Evolutionary conservation across 805 yeast species (phyloP).

Genomic region (Starmerella scarabaei): DNA sequence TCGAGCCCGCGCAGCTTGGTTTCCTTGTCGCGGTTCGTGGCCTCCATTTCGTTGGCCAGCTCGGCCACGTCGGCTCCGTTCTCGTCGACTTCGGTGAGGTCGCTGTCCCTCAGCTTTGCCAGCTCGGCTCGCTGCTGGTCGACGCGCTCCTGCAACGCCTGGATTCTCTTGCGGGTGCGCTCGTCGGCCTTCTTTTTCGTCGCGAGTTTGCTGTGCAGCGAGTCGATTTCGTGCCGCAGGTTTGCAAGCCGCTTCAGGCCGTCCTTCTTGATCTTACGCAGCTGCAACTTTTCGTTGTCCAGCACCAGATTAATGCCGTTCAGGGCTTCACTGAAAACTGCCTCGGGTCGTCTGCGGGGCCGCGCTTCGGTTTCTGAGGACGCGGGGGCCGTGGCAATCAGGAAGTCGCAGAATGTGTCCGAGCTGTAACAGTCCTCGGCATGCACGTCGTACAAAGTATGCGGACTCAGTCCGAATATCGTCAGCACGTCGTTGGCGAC

Average conservation of each 20-base stretch:
- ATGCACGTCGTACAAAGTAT: conserved; percentile 4
- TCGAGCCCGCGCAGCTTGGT: conserved; percentile 9
- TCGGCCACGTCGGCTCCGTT: neutral
- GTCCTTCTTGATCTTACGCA: conserved; percentile 13
- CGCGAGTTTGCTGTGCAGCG: conserved; percentile 5
- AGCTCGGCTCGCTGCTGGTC: conserved; percentile 12
- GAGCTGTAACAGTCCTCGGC: too few species aligned
- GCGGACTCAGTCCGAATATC: conserved; percentile 5
- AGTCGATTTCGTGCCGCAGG: conserved; percentile 11
- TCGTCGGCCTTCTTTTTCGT: conserved; percentile 14
- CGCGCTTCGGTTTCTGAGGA: neutral
- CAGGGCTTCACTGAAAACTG: conserved; percentile 4
- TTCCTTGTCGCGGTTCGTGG: conserved; percentile 4
- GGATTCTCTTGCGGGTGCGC: conserved; percentile 16
- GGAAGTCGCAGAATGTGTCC: too few species aligned
- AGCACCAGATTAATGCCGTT: conserved; percentile 1
- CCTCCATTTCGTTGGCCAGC: conserved; percentile 5
- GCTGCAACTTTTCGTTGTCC: conserved; percentile 3
- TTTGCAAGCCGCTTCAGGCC: conserved; percentile 6
- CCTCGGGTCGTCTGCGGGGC: neutral
- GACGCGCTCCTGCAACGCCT: conserved; percentile 12
- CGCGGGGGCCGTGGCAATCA: neutral
- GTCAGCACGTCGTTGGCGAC: conserved; percentile 6
- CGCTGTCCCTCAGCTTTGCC: neutral
- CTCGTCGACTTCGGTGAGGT: neutral